Evolutionary conservation across 2,329 filamentous ascomycete species (phyloP).

Genomic region (Pochonia chlamydosporia): DNA sequence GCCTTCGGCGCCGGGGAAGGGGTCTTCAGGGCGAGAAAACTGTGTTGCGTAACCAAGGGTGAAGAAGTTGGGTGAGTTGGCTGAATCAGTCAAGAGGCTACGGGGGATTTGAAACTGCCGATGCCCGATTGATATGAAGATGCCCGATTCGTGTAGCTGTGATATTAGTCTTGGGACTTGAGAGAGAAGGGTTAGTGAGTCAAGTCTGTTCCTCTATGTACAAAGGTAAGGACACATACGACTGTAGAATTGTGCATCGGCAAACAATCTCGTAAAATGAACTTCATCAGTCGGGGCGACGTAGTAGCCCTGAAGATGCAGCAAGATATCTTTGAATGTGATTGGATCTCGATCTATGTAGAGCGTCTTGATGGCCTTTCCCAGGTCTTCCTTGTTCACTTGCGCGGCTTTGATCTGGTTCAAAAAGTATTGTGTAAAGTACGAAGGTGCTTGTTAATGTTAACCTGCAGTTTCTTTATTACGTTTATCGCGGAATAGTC

Average conservation of each 20-base stretch:
- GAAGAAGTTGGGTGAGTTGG: conserved; percentile 95
- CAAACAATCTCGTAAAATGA: conserved; percentile 88
- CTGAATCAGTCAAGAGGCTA: conserved; percentile 76
- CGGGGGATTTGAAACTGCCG: conserved; percentile 85
- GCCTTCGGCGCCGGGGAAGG: conserved; percentile 80
- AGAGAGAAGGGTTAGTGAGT: neutral
- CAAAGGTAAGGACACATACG: conserved; percentile 44
- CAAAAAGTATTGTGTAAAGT: conserved; percentile 91
- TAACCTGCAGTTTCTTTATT: no score
- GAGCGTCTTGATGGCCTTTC: conserved; percentile 60
- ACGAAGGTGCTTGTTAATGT: conserved; percentile 53
- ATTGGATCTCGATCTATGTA: conserved; percentile 92
- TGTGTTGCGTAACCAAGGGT: conserved; percentile 83
- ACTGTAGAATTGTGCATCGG: conserved; percentile 92
- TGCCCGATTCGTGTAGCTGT: conserved; percentile 84
- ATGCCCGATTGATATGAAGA: conserved; percentile 86
- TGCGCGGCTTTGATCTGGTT: conserved; percentile 67
- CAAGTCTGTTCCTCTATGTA: no score
- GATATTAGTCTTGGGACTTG: conserved; percentile 87
- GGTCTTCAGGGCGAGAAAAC: conserved; percentile 72
- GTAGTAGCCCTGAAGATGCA: conserved; percentile 90
- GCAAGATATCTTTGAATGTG: conserved; percentile 83
- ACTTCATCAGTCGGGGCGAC: conserved; percentile 73
- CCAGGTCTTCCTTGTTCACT: conserved; percentile 48
- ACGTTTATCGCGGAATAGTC: no score